phyloP scores from a whole-genome alignment of 805 yeast species.

The Zygotorulaspora florentina region DNA sequence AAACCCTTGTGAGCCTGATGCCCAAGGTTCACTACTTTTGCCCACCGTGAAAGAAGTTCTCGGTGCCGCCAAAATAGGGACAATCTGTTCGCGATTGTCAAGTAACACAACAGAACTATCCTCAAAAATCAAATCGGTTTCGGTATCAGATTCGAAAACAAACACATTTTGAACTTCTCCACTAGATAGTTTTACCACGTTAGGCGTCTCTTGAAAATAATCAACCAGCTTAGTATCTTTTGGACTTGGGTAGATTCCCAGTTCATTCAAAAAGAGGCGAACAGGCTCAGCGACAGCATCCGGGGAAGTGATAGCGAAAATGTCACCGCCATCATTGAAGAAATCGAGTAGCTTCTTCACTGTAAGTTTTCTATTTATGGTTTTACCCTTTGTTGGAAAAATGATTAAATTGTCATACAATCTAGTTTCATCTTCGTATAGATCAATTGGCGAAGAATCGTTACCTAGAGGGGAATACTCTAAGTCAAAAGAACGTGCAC shows the following conservation, averaged over 20 bases:
- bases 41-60: slow-evolving; percentile 56
- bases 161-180: slow-evolving; percentile 12
- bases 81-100: slow-evolving; percentile 59
- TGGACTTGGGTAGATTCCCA: slow-evolving; percentile 84
- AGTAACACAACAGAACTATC: slow-evolving; percentile 65
- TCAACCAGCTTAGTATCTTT: slow-evolving; percentile 61
- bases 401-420: slow-evolving; percentile 53
- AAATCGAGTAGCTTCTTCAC: slow-evolving; percentile 54
- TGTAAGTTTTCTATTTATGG: slow-evolving; percentile 39
- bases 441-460: slow-evolving; percentile 15
- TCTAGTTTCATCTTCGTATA: slow-evolving; percentile 41
- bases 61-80: slow-evolving; percentile 69
- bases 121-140: slow-evolving; percentile 29
- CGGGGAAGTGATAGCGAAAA: slow-evolving; percentile 58
- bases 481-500: slow-evolving; percentile 37
- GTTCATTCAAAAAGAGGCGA: slow-evolving; percentile 63
- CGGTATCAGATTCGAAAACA: slow-evolving; percentile 6
- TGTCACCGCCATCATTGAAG: slow-evolving; percentile 65
- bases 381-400: slow-evolving; percentile 53
- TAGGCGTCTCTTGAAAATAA: slow-evolving; percentile 45
- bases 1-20: slow-evolving; percentile 74
- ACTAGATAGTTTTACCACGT: slow-evolving; percentile 12
- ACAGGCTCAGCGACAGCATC: slow-evolving; percentile 54
- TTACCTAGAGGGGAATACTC: slow-evolving; percentile 24
- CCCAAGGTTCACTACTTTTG: slow-evolving; percentile 58